Evolutionary conservation across 352 stramenopile genomes (phyloP), one percentile per base, ranked within the genome.

Genomic region (Globisporangium barbulae): DNA sequence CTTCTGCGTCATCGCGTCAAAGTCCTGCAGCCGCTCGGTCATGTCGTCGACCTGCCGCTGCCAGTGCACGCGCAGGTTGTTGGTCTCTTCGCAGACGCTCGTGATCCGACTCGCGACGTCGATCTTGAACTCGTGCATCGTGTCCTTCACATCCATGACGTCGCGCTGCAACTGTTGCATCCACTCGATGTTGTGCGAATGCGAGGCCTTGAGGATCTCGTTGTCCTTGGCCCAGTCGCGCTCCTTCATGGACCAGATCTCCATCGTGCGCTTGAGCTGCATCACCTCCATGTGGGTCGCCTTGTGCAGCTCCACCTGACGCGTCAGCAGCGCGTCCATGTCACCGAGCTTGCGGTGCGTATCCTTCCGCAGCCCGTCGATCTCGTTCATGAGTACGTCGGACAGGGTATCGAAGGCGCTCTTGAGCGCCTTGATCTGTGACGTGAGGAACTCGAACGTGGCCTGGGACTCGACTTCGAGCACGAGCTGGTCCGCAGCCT

Each of bases 201-300:
- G 85, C n/a, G 81, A 90, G 1, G 81, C 74, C 61, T 94, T 94
- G 31, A 92, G 73, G 53, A 94, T 89, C 64, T 94, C 85, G 41
- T 92, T 92, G 59, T 94, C 85, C 64, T 94, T 94, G 19, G 83
- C 83, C 83, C 85, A 94, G 63, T 94, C 83, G 25, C 85, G 79
- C 74, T 94, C 85, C 54, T 94, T 94, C 1, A 90, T 49, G 15
- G 72, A 78, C 85, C 85, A 94, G 52, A 91, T 74, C 67, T 94
- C 85, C 72, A 91, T 80, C 47, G 82, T 84, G 10, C 83, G 79
- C 66, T 90, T 91, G 31, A 91, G 65, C 45, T 89, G 78, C 67
- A 87, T 73, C n/a, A 90, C 78, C 52, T 94, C 85, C 0, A 64
- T 71, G 61, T 89, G 73, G 8, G 83, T 89, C 3, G 71, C 72